Evolutionary conservation across 1,139 yeast species (phyloP).

Genomic region (Kodamaea arcana): DNA sequence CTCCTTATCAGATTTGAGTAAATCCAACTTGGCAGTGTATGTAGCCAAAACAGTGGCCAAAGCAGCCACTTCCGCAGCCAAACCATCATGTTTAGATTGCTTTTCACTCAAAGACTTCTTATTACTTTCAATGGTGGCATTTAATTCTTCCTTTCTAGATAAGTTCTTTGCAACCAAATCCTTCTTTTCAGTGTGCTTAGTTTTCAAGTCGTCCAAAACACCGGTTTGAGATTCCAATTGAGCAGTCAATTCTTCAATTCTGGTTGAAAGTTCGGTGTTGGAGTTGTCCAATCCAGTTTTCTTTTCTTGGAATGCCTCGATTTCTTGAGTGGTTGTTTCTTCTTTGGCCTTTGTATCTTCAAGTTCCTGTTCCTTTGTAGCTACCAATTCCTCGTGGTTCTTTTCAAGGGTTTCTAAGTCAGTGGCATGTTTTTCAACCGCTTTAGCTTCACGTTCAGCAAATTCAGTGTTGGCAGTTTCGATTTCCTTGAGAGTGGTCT

Average conservation of each 20-base stretch:
- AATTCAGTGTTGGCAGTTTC: constrained; percentile 44
- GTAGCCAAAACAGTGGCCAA: constrained; percentile 42
- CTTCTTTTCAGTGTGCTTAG: constrained; percentile 38
- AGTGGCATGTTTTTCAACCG: constrained; percentile 42
- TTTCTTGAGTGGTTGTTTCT: constrained; percentile 42
- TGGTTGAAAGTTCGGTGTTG: constrained; percentile 41
- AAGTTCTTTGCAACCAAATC: constrained; percentile 33
- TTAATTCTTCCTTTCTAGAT: constrained; percentile 39
- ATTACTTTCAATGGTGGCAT: constrained; percentile 31
- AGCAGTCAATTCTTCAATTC: constrained; percentile 41
- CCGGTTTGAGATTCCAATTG: constrained; percentile 37
- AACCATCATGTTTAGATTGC: constrained; percentile 32
- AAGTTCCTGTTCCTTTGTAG: constrained; percentile 47
- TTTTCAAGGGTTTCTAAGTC: constrained; percentile 43
- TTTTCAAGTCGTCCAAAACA: constrained; percentile 39
- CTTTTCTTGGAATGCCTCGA: constrained; percentile 41
- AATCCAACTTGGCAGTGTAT: constrained; percentile 41
- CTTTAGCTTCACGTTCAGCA: constrained; percentile 44
- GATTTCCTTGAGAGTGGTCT: constrained; percentile 38
- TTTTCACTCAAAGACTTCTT: constrained; percentile 35
- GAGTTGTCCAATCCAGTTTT: constrained; percentile 38
- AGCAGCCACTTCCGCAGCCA: constrained; percentile 43
- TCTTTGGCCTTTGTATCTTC: constrained; percentile 47
- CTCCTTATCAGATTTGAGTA: constrained; percentile 37
- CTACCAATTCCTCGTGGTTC: constrained; percentile 46